phyloP scores from a whole-genome alignment of 805 yeast species.

The Isabelozyma rhagii region DNA sequence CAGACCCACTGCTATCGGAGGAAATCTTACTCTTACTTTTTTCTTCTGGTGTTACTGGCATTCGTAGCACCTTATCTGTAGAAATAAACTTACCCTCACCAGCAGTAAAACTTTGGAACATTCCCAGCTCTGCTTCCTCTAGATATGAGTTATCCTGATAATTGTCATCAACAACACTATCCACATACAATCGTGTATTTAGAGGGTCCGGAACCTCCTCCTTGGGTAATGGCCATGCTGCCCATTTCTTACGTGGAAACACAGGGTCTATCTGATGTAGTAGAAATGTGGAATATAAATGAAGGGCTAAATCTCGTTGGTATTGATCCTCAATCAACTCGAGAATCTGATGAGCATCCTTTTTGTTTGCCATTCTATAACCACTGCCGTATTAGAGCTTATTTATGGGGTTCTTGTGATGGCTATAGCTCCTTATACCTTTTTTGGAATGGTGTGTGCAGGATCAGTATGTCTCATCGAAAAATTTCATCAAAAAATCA shows the following conservation, averaged over 20 bases:
- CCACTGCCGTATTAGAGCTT: too few species aligned
- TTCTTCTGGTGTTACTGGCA: too few species aligned
- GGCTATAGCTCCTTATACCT: too few species aligned
- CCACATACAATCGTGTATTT: conserved; percentile 17
- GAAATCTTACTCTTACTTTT: background rate
- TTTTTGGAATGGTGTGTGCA: background rate
- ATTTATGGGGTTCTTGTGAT: too few species aligned
- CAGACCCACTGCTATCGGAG: too few species aligned
- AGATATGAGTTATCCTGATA: conserved; percentile 2
- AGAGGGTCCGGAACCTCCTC: conserved; percentile 37
- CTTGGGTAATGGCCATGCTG: conserved; percentile 56
- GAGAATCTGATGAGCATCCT: conserved; percentile 21
- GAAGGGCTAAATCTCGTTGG: conserved; percentile 57
- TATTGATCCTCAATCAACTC: conserved; percentile 45
- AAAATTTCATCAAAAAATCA: background rate
- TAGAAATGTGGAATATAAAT: conserved; percentile 58
- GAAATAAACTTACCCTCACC: too few species aligned
- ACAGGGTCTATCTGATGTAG: conserved; percentile 32
- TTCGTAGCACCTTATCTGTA: too few species aligned
- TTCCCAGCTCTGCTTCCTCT: conserved; percentile 3
- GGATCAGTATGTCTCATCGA: background rate
- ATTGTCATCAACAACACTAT: conserved; percentile 5
- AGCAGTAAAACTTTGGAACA: too few species aligned
- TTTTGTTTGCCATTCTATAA: background rate
- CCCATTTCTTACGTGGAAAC: conserved; percentile 44